These are phyloP conservation scores for Pythium aquatile DNA, from an alignment of 352 stramenopile genomes.

Conservation along the genomic window DNA sequence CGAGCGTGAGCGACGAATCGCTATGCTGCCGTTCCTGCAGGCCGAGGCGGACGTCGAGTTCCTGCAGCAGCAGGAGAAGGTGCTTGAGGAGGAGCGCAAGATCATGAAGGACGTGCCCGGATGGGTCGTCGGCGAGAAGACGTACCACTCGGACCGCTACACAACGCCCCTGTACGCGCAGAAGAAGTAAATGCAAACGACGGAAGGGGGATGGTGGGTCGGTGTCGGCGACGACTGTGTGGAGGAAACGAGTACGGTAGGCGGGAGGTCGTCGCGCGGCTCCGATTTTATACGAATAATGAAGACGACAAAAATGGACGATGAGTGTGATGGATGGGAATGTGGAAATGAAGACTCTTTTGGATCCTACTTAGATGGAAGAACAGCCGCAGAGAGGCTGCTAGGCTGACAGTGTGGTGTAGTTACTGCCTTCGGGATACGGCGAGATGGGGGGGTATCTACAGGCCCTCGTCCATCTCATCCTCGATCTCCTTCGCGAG, in stretches of 20 bases:
- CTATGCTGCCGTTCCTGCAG: constrained; percentile 93
- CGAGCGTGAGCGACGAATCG: constrained; percentile 91
- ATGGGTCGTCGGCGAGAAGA: constrained; percentile 87
- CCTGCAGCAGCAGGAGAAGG: constrained; percentile 82
- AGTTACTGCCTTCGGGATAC: not conserved
- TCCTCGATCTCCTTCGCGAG: constrained; percentile 97
- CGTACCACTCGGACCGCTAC: constrained; percentile 89
- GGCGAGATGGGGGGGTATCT: constrained; percentile 15
- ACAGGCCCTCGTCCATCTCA: constrained; percentile 93
- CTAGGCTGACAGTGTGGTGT: not conserved
- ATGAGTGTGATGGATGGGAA: not conserved
- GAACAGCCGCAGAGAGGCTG: not conserved
- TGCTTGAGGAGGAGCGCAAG: constrained; percentile 89
- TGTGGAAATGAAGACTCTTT: constrained; percentile 23
- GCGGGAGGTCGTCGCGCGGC: constrained; percentile 1
- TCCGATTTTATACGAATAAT: constrained; percentile 24
- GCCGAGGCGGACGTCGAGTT: constrained; percentile 94
- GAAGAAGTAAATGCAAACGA: constrained; percentile 73
- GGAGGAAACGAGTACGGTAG: constrained; percentile 5
- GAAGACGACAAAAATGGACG: constrained; percentile 11
- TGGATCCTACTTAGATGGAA: not conserved
- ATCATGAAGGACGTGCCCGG: constrained; percentile 95
- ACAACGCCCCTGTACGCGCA: constrained; percentile 74
- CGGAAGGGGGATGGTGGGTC: not conserved
- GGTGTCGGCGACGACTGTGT: not conserved